phyloP scores from a whole-genome alignment of 2,329 filamentous ascomycete species.

The Harringtonia aguacate region DNA sequence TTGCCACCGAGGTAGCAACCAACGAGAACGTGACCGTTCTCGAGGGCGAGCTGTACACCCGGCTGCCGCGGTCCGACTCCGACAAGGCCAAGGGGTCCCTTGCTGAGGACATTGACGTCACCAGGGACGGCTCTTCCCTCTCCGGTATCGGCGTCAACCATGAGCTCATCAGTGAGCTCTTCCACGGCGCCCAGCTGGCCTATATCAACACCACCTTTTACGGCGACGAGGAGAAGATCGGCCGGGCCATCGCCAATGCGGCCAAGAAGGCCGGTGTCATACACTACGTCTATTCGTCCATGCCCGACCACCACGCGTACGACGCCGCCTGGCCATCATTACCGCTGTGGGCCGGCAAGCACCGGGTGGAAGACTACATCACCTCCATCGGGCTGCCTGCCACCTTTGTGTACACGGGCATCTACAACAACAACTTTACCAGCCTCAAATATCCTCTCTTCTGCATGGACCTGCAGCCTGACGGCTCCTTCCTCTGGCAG shows the following conservation, averaged over 20 bases:
- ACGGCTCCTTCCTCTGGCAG: slow-evolving; percentile 85
- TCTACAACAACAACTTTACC: slow-evolving; percentile 99
- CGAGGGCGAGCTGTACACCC: slow-evolving; percentile 53
- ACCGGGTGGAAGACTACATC: slow-evolving; percentile 85
- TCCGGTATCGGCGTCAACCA: slow-evolving; percentile 59
- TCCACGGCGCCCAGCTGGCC: slow-evolving; percentile 73
- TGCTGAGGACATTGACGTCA: slow-evolving; percentile 45
- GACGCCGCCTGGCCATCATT: slow-evolving; percentile 67
- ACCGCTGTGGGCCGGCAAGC: slow-evolving; percentile 87
- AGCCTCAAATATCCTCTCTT: slow-evolving; percentile 86
- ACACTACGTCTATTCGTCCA: slow-evolving; percentile 93
- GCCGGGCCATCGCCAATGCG: slow-evolving; percentile 77
- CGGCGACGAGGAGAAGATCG: slow-evolving; percentile 86
- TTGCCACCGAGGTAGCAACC: slow-evolving; percentile 71
- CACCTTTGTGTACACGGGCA: slow-evolving; percentile 92
- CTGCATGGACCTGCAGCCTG: slow-evolving; percentile 78
- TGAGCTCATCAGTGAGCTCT: slow-evolving; percentile 64
- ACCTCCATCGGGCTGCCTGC: slow-evolving; percentile 71
- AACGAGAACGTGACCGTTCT: slow-evolving; percentile 66
- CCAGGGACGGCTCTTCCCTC: slow-evolving; percentile 49
- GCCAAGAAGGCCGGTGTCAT: slow-evolving; percentile 75
- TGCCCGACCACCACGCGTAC: slow-evolving; percentile 87
- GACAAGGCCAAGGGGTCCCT: slow-evolving; percentile 22
- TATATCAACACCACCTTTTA: slow-evolving; percentile 99
- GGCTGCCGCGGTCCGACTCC: slow-evolving; percentile 38